Evolutionary conservation across 1,284 basidiomycete species (phyloP), one percentile per base, ranked within the genome.

Genomic region (Entoloma clypeatum): DNA sequence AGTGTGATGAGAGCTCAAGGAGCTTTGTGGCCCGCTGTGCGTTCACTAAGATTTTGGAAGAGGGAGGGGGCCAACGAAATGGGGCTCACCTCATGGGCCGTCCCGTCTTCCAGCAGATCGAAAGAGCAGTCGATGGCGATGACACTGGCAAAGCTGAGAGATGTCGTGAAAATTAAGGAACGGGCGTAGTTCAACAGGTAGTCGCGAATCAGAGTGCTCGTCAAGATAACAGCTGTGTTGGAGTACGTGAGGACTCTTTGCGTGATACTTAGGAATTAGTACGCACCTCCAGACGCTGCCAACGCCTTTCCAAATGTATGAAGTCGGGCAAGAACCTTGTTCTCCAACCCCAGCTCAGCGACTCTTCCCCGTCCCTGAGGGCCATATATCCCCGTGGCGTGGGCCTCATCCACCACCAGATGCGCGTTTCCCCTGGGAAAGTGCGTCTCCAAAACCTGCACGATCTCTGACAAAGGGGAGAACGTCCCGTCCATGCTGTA

Each of bases 401-500:
- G 92, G 0, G 91, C 92, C 60, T 97, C 94, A 52, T 93, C 91
- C 0, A 93, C 84, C 8, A 92, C 60, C n/a, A 91, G 57, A 54
- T 87, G 74, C 4, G 69, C 77, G 50, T 88, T 86, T 2, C 74
- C 72, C 3, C 54, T 44, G 0, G 83, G 81, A 25, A 91, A 71
- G 17, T 75, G 51, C 17, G 71, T 63, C 26, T 86, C 81, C 27
- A 87, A 55, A 3, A 72, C 54, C 10, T 74, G 69, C 10, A 81
- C 72, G 41, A 96, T 81, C 24, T 77, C 72, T 5, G 49, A 47
- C 10, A 97, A 68, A 1, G 92, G 91, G 1, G 88, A 78, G 44
- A 94, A 74, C 34, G 92, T 94, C 11, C 94, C 94, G 55, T 97
- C 94, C 94, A 97, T 98, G 47, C 86, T 91, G 58, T 98, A 97